phyloP scores from a whole-genome alignment of 257 asterid genomes.

The Solanum infundibuliforme region DNA sequence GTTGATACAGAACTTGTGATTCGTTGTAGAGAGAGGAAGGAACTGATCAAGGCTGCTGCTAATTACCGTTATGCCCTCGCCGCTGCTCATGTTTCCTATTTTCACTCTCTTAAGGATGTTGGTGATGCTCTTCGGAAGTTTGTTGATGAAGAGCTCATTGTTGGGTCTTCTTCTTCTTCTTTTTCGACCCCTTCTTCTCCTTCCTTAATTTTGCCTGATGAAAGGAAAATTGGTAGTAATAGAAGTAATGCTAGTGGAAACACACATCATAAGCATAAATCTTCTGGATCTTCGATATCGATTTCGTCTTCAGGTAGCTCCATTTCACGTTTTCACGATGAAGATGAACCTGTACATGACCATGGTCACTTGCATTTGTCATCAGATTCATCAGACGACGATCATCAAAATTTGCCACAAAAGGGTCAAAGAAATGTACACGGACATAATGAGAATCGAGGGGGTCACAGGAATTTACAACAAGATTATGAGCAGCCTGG shows the following conservation, averaged over 20 bases:
- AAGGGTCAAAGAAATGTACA: neutral
- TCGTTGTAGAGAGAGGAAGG: constrained; percentile 77
- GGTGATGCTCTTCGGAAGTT: constrained; percentile 86
- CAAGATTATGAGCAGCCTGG: neutral
- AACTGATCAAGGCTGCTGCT: constrained; percentile 73
- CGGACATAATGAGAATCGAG: neutral
- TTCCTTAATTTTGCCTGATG: constrained; percentile 38
- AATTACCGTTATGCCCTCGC: constrained; percentile 85
- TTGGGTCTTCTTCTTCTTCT: constrained; percentile 35
- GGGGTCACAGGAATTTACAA: neutral
- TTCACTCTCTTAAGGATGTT: constrained; percentile 66
- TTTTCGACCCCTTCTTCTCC: constrained; percentile 64
- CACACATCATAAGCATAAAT: neutral
- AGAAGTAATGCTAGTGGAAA: neutral
- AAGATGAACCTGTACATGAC: constrained; percentile 26
- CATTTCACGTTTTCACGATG: neutral
- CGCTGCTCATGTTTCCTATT: constrained; percentile 83
- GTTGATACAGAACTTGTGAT: constrained; percentile 65
- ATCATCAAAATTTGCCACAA: neutral
- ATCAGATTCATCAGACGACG: constrained; percentile 35
- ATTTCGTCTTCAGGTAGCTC: neutral
- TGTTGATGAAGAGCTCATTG: constrained; percentile 76
- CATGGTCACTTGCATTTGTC: constrained; percentile 54
- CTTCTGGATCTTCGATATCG: constrained; percentile 8
- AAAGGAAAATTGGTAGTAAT: neutral